Base-by-base conservation (phyloP, 2,329 filamentous ascomycete genomes). In the Emmonsia crescens region DNA sequence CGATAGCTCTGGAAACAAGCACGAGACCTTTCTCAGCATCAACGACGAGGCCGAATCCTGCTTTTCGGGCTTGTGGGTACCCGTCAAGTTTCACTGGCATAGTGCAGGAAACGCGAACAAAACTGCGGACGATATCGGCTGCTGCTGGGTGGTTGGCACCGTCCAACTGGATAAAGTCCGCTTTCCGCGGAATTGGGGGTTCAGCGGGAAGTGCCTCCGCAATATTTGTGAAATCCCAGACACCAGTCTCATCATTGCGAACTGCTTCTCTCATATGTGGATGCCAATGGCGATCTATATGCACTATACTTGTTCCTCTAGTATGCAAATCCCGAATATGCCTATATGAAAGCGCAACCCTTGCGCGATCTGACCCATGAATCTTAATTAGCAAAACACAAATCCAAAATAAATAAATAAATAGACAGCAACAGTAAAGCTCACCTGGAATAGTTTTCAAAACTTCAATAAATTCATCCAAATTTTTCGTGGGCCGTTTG, bases 51-150 rank as follows among this genome's bases (percentile, higher is more conserved):
- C 94, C 94, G 81, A 96, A 96, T 0, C 94, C 94, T 78, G 91
- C 94, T 76, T 96, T 94, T 57, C 91, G 84, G 67, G 94, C 91
- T 74, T 94, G 90, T 5, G 94, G 95, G 73, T 96, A 99, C n/a
- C 94, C 94, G 73, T 99, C 94, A 10, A 99, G 83, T 79, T 97
- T 97, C 64, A 99, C 79, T 0, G 94, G 94, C 87, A 99, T 93
- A 29, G 87, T 89, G 69, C 92, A 96, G 66, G 89, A 88, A 61
- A 99, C 89, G 46, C 94, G 88, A 31, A 99, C 93, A 72, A 99
- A 97, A 72, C 92, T 96, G 67, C 89, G 87, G 46, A 99, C 89
- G 64, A 99, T 85, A 67, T 96, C 91, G 2, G 92, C 91, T n/a
- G 94, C 92, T 21, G 90, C 89, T 29, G 91, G 87, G 72, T 96